Base-by-base conservation (phyloP, 1,139 yeast species). In the Pichia terricola region DNA sequence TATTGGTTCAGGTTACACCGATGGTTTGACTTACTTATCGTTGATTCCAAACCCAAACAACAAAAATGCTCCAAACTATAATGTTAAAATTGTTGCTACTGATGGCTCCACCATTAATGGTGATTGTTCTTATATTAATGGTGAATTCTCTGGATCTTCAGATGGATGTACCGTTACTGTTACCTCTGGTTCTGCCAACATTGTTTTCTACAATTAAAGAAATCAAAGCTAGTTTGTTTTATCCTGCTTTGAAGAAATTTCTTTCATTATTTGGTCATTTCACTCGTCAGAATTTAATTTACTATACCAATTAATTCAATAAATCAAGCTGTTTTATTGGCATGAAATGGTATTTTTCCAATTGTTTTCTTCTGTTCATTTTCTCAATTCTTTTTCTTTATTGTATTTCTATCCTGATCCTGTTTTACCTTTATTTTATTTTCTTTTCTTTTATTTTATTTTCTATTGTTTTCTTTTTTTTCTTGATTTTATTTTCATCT, bases 141-240 rank as follows among this genome's bases (percentile, higher is more conserved):
- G 97, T 59, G 54, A 60, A 43, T 87, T 81, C 76, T 70, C 72
- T 57, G 33, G 33, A 8, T 94, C 94, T 51, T 50, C 71, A 35
- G 89, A 81, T 60, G 97, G 97, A 54, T 91, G 98, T 77, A 91
- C 97, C 47, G 95, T 84, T 51, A 77, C 95, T 51, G 94, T 91
- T 48, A 79, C 88, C 49, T 64, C 70, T 26, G 97, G 97, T 64
- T 67, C 73, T 54, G 97, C 95, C 53, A 69, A 78, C 61, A 77
- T 79, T 62, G 85, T 79, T 46, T 76, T 83, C 58, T 80, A 79
- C 46, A 54, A 50, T 36, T 37, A 38, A 11, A 16, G 22, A 34
- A 7, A 34, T 11, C 33, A 8, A 30, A 30, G 33, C 33, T 8
- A 30, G 11, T 8, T 30, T 35, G 28, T 32, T 39, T 34, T 16